Percentiles rank a stretch among this genome's conserved stretches.
phyloP scores from a whole-genome alignment of 129 eudicot genomes.

The Ambrosia trifida region DNA sequence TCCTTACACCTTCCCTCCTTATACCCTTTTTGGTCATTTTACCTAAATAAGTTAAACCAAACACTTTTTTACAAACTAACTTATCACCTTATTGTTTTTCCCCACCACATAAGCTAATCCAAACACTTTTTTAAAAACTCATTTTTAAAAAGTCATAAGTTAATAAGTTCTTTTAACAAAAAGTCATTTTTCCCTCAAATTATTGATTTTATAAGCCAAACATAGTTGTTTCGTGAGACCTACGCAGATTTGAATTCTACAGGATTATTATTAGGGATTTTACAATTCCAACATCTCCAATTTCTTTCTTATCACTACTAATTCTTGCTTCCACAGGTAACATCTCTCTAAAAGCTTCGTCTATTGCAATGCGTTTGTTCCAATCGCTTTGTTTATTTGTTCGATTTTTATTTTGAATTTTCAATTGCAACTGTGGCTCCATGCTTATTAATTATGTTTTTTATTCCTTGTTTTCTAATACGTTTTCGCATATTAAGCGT shows the following conservation, averaged over 20 bases:
- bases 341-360: neutral
- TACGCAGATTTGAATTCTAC: neutral
- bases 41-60: too few species aligned
- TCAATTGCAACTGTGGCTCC: neutral
- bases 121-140: too few species aligned
- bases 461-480: neutral
- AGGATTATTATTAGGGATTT: constrained; percentile 3
- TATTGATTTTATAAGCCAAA: neutral
- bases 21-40: too few species aligned
- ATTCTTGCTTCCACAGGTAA: neutral
- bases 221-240: neutral
- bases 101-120: too few species aligned
- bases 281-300: too few species aligned
- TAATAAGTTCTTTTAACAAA: too few species aligned
- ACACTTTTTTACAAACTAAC: too few species aligned
- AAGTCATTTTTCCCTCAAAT: too few species aligned
- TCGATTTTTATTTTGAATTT: neutral
- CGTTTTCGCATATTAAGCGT: neutral
- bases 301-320: too few species aligned
- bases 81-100: too few species aligned
- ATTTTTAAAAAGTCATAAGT: too few species aligned
- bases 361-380: neutral
- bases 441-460: neutral
- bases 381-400: neutral
- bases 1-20: too few species aligned